A percentile compares a stretch with the other conserved stretches of the same genome.
These are phyloP conservation scores for Leccinum variabile DNA, from an alignment of 1,284 basidiomycete genomes.

Conservation along the genomic window DNA sequence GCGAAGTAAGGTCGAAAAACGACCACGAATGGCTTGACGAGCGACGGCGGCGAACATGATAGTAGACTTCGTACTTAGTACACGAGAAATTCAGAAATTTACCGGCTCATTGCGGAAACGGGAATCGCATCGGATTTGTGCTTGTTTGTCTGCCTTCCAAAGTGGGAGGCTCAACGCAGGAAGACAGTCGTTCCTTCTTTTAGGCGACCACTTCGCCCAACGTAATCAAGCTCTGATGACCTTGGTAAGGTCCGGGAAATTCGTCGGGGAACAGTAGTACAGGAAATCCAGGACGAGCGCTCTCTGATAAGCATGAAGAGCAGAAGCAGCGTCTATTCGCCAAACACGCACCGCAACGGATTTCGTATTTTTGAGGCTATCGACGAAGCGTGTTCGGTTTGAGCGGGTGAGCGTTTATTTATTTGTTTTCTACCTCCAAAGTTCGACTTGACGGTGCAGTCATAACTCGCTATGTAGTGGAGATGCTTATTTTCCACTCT, in stretches of 20 bases:
- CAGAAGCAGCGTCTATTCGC: slow-evolving; percentile 71
- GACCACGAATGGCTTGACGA: slow-evolving; percentile 27
- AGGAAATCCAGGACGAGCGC: slow-evolving; percentile 41
- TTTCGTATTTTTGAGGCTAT: slow-evolving; percentile 89
- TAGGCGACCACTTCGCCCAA: slow-evolving; percentile 74
- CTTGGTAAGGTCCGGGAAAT: slow-evolving; percentile 17
- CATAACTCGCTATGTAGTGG: background rate
- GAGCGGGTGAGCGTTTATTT: slow-evolving; percentile 59
- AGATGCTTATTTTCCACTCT: background rate
- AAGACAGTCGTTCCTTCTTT: too few species aligned
- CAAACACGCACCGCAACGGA: slow-evolving; percentile 87
- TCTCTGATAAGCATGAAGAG: slow-evolving; percentile 48
- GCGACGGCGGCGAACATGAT: slow-evolving; percentile 25
- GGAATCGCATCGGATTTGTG: slow-evolving; percentile 20
- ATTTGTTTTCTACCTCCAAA: background rate
- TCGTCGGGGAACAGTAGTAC: slow-evolving; percentile 13
- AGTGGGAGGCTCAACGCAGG: background rate
- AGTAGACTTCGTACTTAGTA: too few species aligned
- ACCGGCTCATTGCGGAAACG: slow-evolving; percentile 16
- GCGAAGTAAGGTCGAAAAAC: slow-evolving; percentile 10
- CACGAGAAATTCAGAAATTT: background rate
- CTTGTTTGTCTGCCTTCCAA: background rate
- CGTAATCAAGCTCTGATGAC: slow-evolving; percentile 83
- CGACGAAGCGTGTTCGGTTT: slow-evolving; percentile 84
- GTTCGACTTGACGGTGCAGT: background rate